Base-by-base conservation (phyloP, 495 filamentous ascomycete species). In the Aspergillus carlsbadensis region DNA sequence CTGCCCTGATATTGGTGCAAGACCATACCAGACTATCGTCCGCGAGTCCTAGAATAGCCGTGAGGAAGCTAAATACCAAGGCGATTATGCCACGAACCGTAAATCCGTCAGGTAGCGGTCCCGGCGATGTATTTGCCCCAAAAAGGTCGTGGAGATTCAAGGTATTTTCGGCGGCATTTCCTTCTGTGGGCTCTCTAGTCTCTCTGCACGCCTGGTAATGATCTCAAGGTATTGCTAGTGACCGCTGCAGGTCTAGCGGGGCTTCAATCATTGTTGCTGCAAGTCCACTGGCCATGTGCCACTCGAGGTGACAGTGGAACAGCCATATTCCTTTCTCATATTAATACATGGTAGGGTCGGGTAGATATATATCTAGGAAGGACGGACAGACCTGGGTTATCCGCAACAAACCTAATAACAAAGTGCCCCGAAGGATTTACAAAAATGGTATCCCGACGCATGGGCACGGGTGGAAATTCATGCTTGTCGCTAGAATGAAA, bases 121-220 rank as follows among this genome's bases (percentile, higher is more conserved):
- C 65, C 0, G 86, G 82, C 10, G 81, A 70, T 18, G 43, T 69
- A 45, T 83, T 87, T 62, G 84, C 75, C 6, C 89, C 89, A 0
- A 58, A 70, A 10, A 95, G 70, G 62, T 93, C 82, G 3, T 92
- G 69, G 14, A 82, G 70, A 61, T 95, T 71, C 26, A 61, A 18
- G 0, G 78, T 80, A 57, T 91, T 91, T 0, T 81, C 91, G 0
- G 89, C 91, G 0, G 91, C 91, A 64, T 96, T 96, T 3, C 91
- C 91, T 59, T 29, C 26, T n/a, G n/a, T n/a, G n/a, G n/a, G n/a
- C n/a, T n/a, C n/a, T n/a, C n/a, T n/a, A n/a, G n/a, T n/a, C n/a
- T n/a, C n/a, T n/a, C n/a, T n/a, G 26, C 26, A 29, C 4, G 26
- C 26, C 4, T 76, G 75, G n/a, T 78, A 63, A 52, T 91, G 88